phyloP scores from a whole-genome alignment of 2,329 filamentous ascomycete genomes.

The Sphaerostilbella broomeana region DNA sequence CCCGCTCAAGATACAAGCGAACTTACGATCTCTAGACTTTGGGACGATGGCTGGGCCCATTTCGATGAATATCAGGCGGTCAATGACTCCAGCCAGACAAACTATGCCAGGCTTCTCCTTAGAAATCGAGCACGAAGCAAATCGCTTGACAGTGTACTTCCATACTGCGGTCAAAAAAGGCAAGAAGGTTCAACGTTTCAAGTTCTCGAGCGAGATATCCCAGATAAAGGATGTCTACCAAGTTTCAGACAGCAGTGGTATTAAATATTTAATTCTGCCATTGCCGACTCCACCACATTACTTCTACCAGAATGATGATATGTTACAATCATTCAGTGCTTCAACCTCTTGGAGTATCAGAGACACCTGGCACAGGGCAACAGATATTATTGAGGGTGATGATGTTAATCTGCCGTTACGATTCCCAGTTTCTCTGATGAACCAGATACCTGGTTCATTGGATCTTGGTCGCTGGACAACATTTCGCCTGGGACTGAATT shows the following conservation, averaged over 20 bases:
- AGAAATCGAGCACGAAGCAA: conserved; percentile 25
- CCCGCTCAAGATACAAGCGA: conserved; percentile 33
- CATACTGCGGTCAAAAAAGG: conserved; percentile 15
- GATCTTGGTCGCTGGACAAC: conserved; percentile 53
- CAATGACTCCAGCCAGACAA: conserved; percentile 11
- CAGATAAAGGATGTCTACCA: conserved; percentile 40
- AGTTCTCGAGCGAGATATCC: conserved; percentile 38
- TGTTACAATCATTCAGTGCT: conserved; percentile 27
- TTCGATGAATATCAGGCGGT: conserved; percentile 54
- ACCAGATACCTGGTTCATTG: conserved; percentile 1
- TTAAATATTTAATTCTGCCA: conserved; percentile 36
- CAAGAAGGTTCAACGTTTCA: conserved; percentile 28
- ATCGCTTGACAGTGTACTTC: conserved; percentile 27
- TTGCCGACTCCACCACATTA: conserved; percentile 44
- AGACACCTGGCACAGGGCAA: conserved; percentile 45
- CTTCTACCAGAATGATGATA: conserved; percentile 33
- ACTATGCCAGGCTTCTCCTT: conserved; percentile 23
- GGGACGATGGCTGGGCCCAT: conserved; percentile 50
- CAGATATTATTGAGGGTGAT: conserved; percentile 35
- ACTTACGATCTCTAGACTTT: conserved; percentile 49
- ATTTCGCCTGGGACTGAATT: conserved; percentile 40
- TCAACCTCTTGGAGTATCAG: conserved; percentile 32
- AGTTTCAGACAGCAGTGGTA: conserved; percentile 23
- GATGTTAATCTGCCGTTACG: conserved; percentile 25
- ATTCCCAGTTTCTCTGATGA: conserved; percentile 13